phyloP scores from a whole-genome alignment of 192 early-diverging fungal species.

The Mortierella alpina region DNA sequence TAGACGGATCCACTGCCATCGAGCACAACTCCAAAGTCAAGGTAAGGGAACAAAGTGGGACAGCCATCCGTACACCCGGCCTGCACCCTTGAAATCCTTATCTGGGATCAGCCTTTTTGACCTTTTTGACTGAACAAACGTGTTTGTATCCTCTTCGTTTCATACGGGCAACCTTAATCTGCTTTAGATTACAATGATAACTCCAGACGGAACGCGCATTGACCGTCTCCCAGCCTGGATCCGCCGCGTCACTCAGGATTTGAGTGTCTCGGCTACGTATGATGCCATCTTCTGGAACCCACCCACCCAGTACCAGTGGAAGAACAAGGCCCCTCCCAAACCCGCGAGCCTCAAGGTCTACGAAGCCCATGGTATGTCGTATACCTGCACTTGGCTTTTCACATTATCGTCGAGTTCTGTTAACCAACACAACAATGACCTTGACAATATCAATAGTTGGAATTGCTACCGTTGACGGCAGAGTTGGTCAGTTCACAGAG shows the following conservation, averaged over 20 bases:
- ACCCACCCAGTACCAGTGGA: conserved; percentile 78
- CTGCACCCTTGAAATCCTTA: neutral
- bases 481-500: conserved; percentile 89
- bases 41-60: conserved; percentile 42
- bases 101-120: too few species aligned
- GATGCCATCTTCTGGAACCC: conserved; percentile 97
- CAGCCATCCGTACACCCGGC: neutral
- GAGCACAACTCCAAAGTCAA: conserved; percentile 91
- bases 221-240: conserved; percentile 93
- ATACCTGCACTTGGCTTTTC: neutral
- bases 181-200: conserved; percentile 75
- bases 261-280: conserved; percentile 81
- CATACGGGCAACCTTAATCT: too few species aligned
- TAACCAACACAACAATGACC: too few species aligned
- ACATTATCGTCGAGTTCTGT: neutral
- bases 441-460: conserved; percentile 70
- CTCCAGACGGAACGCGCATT: conserved; percentile 75
- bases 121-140: too few species aligned
- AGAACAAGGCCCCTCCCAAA: conserved; percentile 76
- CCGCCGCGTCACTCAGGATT: conserved; percentile 85
- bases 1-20: conserved; percentile 74
- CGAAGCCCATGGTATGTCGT: conserved; percentile 85
- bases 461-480: conserved; percentile 87
- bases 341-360: conserved; percentile 83
- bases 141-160: too few species aligned